phyloP scores from a whole-genome alignment of 1,284 basidiomycete genomes.

The Fomitopsis betulina region DNA sequence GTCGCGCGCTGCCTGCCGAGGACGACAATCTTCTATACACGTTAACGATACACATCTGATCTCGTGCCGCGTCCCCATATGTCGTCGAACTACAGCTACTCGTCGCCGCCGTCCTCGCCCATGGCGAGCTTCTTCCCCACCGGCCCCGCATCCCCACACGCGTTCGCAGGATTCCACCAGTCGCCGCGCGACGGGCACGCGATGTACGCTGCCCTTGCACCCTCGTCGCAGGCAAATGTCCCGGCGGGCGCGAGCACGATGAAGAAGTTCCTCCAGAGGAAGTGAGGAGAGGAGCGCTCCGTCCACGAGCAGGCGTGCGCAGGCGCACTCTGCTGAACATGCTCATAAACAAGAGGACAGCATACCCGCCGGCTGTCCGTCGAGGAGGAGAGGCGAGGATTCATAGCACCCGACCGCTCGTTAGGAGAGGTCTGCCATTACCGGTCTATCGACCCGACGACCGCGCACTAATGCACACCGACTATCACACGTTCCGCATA shows the following conservation, averaged over 20 bases:
- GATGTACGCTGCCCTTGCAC: slow-evolving; percentile 56
- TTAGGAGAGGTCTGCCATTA: background rate
- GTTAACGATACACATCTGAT: slow-evolving; percentile 1
- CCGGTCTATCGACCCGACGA: background rate
- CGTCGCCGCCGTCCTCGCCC: slow-evolving; percentile 26
- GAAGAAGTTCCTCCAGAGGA: slow-evolving; percentile 6
- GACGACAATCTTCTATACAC: background rate
- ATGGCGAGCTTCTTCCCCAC: slow-evolving; percentile 32
- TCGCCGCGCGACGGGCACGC: slow-evolving; percentile 61
- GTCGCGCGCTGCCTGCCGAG: background rate
- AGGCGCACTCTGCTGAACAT: background rate
- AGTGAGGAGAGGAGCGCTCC: background rate
- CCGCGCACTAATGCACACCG: background rate
- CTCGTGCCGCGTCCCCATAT: slow-evolving; percentile 13
- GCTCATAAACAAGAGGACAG: background rate
- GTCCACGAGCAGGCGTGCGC: background rate
- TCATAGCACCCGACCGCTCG: background rate
- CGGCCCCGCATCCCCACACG: slow-evolving; percentile 39
- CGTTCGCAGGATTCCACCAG: slow-evolving; percentile 59
- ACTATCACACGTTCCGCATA: background rate
- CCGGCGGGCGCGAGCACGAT: background rate
- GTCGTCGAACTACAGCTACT: slow-evolving; percentile 27
- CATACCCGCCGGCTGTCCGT: background rate
- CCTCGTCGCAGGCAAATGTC: slow-evolving; percentile 2
- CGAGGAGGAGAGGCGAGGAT: background rate